Evolutionary conservation across 2,329 filamentous ascomycete genomes (phyloP), one percentile per base, ranked within the genome.

Genomic region (Xenosphaeropsis pyriputrescens): DNA sequence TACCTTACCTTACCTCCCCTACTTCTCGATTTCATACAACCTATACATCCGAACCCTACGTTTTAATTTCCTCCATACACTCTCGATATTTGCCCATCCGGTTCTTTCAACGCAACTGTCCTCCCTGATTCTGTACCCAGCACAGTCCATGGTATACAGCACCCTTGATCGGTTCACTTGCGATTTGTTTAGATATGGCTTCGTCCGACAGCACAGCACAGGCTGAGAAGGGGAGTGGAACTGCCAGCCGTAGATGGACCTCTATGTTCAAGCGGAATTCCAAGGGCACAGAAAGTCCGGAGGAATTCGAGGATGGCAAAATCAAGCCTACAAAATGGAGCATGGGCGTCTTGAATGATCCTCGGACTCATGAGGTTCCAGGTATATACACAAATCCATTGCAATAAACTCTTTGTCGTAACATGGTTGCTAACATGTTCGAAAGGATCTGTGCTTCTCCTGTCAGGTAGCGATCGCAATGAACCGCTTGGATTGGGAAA

Each of bases 281-380:
- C 13, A 18, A 5, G 26, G 19, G 11, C 2, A 16, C 12, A 6
- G 31, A 6, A 41, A 43, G 12, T n/a, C 18, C 30, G 11, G 38
- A 42, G 13, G 43, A 44, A 5, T 35, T 36, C 14, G 40, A 45
- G 13, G 43, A 43, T 9, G 43, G 44, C 18, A 43, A 36, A 22
- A 39, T 38, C 17, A 33, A 39, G 29, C 52, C 52, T 18, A 52
- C 63, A 6, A 67, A 54, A 57, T 76, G 71, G 72, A 70, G 63
- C 35, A 63, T 93, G 62, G 86, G 88, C n/a, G 83, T 95, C 18
- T 57, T 94, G 45, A 88, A 85, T 51, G 85, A 91, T 49, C 72
- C 64, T 35, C 57, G 79, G 40, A 94, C 86, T 0, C 81, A 91
- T 44, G 83, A 93, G 59, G 86, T 94, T 11, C 88, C 88, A 47